A percentile compares a stretch with the other conserved stretches of the same genome.
Evolutionary conservation across 768 basidiomycete species (phyloP).

Genomic region (Rubroboletus satanas): DNA sequence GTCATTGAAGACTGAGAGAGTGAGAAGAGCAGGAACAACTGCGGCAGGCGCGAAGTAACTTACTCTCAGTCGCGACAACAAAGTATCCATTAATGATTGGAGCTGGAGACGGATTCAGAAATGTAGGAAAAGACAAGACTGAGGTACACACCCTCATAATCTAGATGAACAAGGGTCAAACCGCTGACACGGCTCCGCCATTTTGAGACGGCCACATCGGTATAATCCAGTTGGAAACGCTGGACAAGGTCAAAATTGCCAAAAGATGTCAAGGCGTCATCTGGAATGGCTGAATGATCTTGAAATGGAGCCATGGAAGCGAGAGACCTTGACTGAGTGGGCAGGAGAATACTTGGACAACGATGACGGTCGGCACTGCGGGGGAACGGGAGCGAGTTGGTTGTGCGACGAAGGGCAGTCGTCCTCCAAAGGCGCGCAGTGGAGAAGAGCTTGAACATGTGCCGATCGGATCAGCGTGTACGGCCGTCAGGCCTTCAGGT

Average conservation of each 20-base stretch:
- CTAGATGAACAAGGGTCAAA: slow-evolving; percentile 85
- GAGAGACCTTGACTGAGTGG: slow-evolving; percentile 10
- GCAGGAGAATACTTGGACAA: not conserved
- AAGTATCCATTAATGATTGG: slow-evolving; percentile 91
- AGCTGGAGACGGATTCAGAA: slow-evolving; percentile 41
- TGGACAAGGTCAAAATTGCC: slow-evolving; percentile 86
- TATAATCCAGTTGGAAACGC: slow-evolving; percentile 68
- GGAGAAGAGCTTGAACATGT: slow-evolving; percentile 32
- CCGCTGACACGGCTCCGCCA: slow-evolving; percentile 87
- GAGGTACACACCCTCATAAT: slow-evolving; percentile 71
- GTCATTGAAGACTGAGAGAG: slow-evolving; percentile 77
- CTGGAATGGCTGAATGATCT: slow-evolving; percentile 19
- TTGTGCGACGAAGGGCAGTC: slow-evolving; percentile 13
- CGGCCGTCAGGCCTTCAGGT: too few relatives aligned
- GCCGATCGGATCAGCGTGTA: not conserved
- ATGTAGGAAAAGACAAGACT: not conserved
- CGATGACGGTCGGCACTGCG: slow-evolving; percentile 3
- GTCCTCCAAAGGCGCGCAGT: slow-evolving; percentile 14
- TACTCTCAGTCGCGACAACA: slow-evolving; percentile 87
- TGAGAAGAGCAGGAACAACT: not conserved
- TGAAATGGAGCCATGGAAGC: slow-evolving; percentile 30
- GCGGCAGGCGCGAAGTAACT: slow-evolving; percentile 15
- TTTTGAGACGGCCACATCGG: slow-evolving; percentile 79
- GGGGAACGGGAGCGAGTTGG: not conserved
- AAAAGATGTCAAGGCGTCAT: slow-evolving; percentile 34